Conservation (phyloP, 495 filamentous ascomycete genomes). For the Penicillium angulare region DNA sequence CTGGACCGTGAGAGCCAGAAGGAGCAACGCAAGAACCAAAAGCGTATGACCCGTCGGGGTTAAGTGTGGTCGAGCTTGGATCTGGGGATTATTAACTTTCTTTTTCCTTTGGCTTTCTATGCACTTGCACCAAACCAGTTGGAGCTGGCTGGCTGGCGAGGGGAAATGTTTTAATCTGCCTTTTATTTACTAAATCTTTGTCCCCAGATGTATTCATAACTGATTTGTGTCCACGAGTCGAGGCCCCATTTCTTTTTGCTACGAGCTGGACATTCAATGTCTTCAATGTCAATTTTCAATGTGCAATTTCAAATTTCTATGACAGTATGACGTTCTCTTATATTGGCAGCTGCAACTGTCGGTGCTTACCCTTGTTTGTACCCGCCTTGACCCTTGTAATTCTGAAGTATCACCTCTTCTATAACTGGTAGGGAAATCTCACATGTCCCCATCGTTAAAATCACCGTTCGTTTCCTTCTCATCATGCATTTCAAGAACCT, state of each 20-base stretch:
- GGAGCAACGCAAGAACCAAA: slow-evolving; percentile 68
- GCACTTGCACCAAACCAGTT: neutral
- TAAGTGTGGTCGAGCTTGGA: slow-evolving; percentile 11
- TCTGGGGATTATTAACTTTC: slow-evolving; percentile 15
- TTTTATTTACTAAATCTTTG: slow-evolving; percentile 19
- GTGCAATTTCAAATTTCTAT: neutral
- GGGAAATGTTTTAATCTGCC: slow-evolving; percentile 25
- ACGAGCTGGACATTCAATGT: neutral
- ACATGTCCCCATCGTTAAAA: neutral
- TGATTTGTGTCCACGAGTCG: slow-evolving; percentile 5
- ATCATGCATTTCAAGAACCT: slow-evolving; percentile 10
- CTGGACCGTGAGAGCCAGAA: slow-evolving; percentile 88
- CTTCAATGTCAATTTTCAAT: slow-evolving; percentile 10
- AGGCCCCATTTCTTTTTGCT: slow-evolving; percentile 1
- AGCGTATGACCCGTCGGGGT: slow-evolving; percentile 60
- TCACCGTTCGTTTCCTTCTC: neutral
- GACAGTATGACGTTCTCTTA: neutral
- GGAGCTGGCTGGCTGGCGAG: neutral
- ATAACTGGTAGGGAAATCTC: too few species aligned
- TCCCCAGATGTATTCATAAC: slow-evolving; percentile 25
- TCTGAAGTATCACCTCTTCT: too few species aligned
- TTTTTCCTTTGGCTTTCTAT: slow-evolving; percentile 9
- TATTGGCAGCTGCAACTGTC: neutral
- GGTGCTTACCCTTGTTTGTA: neutral
- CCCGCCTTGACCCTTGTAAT: too few species aligned